Base-by-base conservation (phyloP, 805 yeast species). In the Pichia membranifaciens region DNA sequence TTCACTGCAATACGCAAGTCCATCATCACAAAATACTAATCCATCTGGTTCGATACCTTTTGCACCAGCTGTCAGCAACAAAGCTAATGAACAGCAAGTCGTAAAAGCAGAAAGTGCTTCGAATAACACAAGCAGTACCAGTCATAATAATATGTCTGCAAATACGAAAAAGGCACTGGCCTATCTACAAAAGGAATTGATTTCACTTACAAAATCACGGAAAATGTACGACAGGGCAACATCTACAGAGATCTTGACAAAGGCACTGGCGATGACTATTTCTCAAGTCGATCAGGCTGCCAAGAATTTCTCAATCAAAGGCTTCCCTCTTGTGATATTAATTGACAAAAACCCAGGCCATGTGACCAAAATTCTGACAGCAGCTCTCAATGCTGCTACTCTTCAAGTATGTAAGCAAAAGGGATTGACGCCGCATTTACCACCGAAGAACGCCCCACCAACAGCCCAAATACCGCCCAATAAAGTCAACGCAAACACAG, bases 241-340 rank as follows among this genome's bases (percentile, higher is more conserved):
- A 6, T 87, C 91, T 43, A 86, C 96, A 0, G 86, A 81, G 50
- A 80, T 89, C 46, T 71, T 90, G 56, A 90, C 96, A 8, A 89
- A 86, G 57, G 96, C 96, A 1, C 72, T 90, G 55, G 96, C 96
- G 3, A 85, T 90, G 71, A 91, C 96, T 0, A 88, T 90, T 52
- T 91, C 95, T 10, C 93, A 86, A 62, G 91, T 86, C 9, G 84
- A 85, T 49, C 90, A 82, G 55, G 90, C 90, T 7, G 96, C 96
- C 0, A 87, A 89, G 57, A 82, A 81, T 56, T 87, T 84, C 33
- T 90, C 93, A 16, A 82, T 86, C 50, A 79, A 81, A 1, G 87
- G 88, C 18, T 84, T 85, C 57, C 90, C 93, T 4, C 68, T 86
- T 51, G 80, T 85, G 13, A 84, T 87, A 29, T 72, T 84, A 58